Conservation (phyloP, 2,329 filamentous ascomycete genomes). For the Microsporum ferrugineum region DNA sequence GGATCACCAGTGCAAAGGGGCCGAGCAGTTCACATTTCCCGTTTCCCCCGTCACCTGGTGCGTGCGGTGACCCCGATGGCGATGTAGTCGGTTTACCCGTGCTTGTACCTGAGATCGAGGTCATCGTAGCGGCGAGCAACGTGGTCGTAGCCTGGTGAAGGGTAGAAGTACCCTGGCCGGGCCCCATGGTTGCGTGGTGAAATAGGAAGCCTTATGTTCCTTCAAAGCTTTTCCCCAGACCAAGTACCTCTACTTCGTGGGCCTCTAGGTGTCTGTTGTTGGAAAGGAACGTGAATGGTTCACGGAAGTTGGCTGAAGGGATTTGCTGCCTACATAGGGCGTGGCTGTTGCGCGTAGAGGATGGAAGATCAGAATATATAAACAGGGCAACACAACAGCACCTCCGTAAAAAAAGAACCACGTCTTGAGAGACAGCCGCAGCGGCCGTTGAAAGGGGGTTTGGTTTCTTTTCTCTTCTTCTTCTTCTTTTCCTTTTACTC, state of each 20-base stretch:
- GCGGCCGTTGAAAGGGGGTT: no score
- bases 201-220: background rate
- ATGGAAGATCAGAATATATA: background rate
- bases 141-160: conserved; percentile 9
- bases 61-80: conserved; percentile 8
- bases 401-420: no score
- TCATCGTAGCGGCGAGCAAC: conserved; percentile 12
- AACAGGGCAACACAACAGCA: background rate
- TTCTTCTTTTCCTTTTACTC: background rate
- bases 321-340: conserved; percentile 2
- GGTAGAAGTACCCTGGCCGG: background rate
- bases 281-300: background rate
- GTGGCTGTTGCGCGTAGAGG: background rate
- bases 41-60: conserved; percentile 36
- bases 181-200: background rate
- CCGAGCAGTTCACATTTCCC: conserved; percentile 82
- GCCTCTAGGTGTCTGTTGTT: background rate
- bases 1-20: conserved; percentile 80
- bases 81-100: conserved; percentile 4
- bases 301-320: background rate
- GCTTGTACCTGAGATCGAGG: conserved; percentile 5
- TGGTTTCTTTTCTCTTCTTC: no score
- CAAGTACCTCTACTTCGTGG: no score
- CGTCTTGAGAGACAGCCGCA: no score
- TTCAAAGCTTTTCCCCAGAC: background rate